Base-by-base conservation (phyloP, 1,284 basidiomycete genomes). In the Malassezia psittaci region DNA sequence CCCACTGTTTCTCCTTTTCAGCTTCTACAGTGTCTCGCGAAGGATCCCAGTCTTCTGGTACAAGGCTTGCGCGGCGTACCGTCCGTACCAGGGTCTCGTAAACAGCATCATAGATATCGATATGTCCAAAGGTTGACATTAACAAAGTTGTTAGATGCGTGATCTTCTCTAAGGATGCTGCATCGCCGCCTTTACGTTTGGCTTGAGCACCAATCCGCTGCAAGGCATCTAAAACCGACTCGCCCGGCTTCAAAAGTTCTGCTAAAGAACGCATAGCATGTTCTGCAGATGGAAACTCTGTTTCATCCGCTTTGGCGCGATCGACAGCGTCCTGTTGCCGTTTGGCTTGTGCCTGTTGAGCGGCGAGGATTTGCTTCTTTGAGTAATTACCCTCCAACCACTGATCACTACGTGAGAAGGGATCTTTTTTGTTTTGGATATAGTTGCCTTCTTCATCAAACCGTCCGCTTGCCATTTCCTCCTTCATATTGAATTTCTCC, bases 401-500 rank as follows among this genome's bases (percentile, higher is more conserved):
- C 32, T 82, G 81, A 76, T 99, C 93, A 75, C 96, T 90, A 51
- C 87, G 82, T 15, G 86, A 89, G 70, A 90, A 86, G 6, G 87
- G 86, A 76, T 98, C 91, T 45, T 74, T 72, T 63, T 85, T 85
- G 47, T 89, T 84, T 54, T 83, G 83, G 52, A 90, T 81, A 74
- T 91, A 96, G 57, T 72, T 75, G 44, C 94, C 94, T 67, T 96
- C 93, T 54, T 86, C 87, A 10, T 90, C 86, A 78, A 99, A 96
- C 67, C 90, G 87, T 34, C 94, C 94, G 74, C 94, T 88, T 68
- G 88, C 84, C 85, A 99, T 91, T 80, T 99, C 94, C 64, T 87
- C 85, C 64, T 90, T 87, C 94, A 99, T 96, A 76, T 99, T 96
- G 82, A 99, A 99, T 33, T 87, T 86, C 8, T 88, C 91, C 12